Evolutionary conservation across 352 stramenopile species (phyloP).

Genomic region (Pythium grandisporangium): DNA sequence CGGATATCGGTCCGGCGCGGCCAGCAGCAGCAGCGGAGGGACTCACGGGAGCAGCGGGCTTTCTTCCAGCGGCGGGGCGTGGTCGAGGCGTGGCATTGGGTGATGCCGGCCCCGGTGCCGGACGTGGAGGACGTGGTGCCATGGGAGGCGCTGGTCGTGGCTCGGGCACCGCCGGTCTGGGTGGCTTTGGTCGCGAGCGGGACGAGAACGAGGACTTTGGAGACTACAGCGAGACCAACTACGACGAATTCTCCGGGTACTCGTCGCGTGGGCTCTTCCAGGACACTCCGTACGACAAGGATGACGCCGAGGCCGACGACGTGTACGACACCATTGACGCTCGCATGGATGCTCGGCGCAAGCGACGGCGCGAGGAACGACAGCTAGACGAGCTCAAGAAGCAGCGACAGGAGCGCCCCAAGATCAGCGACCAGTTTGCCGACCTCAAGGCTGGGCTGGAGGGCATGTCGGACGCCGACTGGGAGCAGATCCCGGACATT

Average conservation of each 20-base stretch:
- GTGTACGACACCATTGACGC: constrained; percentile 96
- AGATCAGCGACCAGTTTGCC: constrained; percentile 96
- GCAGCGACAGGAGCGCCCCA: constrained; percentile 77
- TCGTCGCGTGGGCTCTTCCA: constrained; percentile 81
- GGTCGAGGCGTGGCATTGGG: constrained; percentile 51
- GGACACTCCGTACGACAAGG: constrained; percentile 92
- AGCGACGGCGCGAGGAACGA: constrained; percentile 78
- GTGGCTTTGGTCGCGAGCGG: constrained; percentile 75
- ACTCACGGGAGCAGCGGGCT: constrained; percentile 47
- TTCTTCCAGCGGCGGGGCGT: constrained; percentile 80
- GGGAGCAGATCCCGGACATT: constrained; percentile 95
- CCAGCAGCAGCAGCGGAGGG: constrained; percentile 51
- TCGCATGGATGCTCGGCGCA: constrained; percentile 90
- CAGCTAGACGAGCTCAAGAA: constrained; percentile 85
- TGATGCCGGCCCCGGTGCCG: constrained; percentile 9
- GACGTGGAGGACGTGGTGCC: constrained; percentile 4
- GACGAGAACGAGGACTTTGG: constrained; percentile 84
- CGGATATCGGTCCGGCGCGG: constrained; percentile 92
- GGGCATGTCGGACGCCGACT: constrained; percentile 90
- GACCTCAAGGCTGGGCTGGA: constrained; percentile 94
- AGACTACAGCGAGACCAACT: constrained; percentile 90
- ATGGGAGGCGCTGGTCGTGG: constrained; percentile 39
- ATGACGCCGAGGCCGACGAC: constrained; percentile 95
- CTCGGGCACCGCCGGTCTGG: constrained; percentile 71
- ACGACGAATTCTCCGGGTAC: constrained; percentile 89